phyloP scores from a whole-genome alignment of 495 filamentous ascomycete species.

The Tirmania nivea region DNA sequence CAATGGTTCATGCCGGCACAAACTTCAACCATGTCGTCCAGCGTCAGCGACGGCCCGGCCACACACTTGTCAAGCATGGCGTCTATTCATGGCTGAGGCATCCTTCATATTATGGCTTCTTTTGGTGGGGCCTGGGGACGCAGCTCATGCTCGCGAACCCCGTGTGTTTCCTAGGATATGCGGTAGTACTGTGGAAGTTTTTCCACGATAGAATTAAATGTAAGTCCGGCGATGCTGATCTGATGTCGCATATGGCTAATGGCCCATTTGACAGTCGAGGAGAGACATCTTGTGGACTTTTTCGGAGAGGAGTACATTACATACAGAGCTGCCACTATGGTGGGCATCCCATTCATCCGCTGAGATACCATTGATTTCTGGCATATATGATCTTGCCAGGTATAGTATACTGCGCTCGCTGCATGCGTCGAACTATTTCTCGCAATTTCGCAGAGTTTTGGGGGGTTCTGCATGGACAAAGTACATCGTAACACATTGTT shows the following conservation, averaged over 20 bases:
- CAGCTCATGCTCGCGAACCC: conserved; percentile 76
- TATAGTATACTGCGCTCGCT: background rate
- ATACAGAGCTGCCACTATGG: conserved; percentile 42
- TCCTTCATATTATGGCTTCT: conserved; percentile 91
- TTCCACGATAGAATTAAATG: conserved; percentile 48
- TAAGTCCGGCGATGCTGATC: conserved; percentile 19
- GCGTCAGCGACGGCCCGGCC: conserved; percentile 37
- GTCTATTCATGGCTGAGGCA: conserved; percentile 45
- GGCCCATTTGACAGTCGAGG: conserved; percentile 37
- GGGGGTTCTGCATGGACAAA: background rate
- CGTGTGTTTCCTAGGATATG: conserved; percentile 52
- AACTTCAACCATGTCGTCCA: conserved; percentile 87
- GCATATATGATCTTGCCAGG: background rate
- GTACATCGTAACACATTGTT: background rate
- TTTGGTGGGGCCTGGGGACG: conserved; percentile 92
- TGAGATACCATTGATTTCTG: background rate
- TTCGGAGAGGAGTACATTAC: conserved; percentile 64
- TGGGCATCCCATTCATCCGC: conserved; percentile 57
- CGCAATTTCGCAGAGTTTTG: background rate
- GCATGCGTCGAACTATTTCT: background rate
- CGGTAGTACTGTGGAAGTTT: conserved; percentile 60
- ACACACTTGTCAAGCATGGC: conserved; percentile 60
- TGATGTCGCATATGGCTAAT: background rate
- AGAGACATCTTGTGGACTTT: conserved; percentile 52
- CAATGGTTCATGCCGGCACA: conserved; percentile 72